Evolutionary conservation across 2,329 filamentous ascomycete genomes (phyloP).

Genomic region (Apiospora marii): DNA sequence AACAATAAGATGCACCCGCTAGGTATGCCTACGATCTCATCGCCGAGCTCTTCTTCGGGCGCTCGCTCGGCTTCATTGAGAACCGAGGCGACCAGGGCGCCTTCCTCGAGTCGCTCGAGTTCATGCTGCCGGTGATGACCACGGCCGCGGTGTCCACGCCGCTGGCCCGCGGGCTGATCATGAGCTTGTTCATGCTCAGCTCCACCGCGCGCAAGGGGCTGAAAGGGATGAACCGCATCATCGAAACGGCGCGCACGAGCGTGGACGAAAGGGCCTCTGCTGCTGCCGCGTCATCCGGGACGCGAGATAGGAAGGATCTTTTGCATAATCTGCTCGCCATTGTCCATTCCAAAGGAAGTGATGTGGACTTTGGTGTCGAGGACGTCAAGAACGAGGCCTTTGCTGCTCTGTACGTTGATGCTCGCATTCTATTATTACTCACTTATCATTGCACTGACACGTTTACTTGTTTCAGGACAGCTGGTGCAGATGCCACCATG

Average conservation of each 20-base stretch:
- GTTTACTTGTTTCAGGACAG: background rate
- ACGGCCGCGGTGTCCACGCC: constrained; percentile 36
- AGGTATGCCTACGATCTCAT: constrained; percentile 49
- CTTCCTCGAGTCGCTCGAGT: constrained; percentile 42
- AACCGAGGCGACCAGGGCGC: constrained; percentile 46
- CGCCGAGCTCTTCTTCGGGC: constrained; percentile 51
- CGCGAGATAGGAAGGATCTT: too few species aligned
- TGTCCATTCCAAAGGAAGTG: too few species aligned
- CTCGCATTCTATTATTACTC: too few species aligned
- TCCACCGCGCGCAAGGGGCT: background rate
- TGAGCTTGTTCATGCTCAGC: constrained; percentile 35
- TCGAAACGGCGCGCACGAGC: background rate
- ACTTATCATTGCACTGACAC: too few species aligned
- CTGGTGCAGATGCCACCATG: constrained; percentile 26
- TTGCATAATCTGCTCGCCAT: too few species aligned
- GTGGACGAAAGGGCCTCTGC: background rate
- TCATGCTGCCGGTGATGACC: constrained; percentile 23
- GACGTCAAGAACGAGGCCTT: too few species aligned
- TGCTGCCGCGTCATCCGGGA: too few species aligned
- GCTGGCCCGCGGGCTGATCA: constrained; percentile 39
- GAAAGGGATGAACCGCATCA: background rate
- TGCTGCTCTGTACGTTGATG: too few species aligned
- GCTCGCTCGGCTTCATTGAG: constrained; percentile 51
- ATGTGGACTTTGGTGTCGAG: too few species aligned
- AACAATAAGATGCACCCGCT: background rate